These are phyloP conservation scores for Geotrichum citri-aurantii DNA, from an alignment of 1,139 yeast species.

Conservation along the genomic window DNA sequence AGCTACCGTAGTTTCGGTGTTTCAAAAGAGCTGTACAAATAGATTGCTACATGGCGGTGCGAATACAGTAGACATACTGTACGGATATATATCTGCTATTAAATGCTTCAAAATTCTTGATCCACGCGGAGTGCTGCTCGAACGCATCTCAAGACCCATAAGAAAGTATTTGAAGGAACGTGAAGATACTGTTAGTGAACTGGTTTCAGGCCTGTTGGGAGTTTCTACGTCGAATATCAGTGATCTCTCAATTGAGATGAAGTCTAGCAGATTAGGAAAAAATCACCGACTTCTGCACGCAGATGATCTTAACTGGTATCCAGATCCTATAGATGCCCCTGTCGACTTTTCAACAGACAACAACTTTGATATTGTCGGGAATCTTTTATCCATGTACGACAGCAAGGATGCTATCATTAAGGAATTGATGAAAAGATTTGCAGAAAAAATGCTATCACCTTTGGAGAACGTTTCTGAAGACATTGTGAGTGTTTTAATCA, in stretches of 20 bases:
- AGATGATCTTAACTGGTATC: slow-evolving; percentile 54
- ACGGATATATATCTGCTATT: slow-evolving; percentile 66
- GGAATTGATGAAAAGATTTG: slow-evolving; percentile 64
- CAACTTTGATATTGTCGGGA: slow-evolving; percentile 61
- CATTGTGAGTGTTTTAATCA: slow-evolving; percentile 19
- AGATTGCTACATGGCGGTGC: slow-evolving; percentile 74
- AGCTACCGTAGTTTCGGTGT: slow-evolving; percentile 48
- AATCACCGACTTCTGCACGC: slow-evolving; percentile 11
- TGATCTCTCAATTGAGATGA: slow-evolving; percentile 52
- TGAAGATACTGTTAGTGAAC: slow-evolving; percentile 61
- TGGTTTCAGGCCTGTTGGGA: slow-evolving; percentile 68
- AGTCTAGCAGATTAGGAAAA: slow-evolving; percentile 15
- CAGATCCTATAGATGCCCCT: slow-evolving; percentile 90
- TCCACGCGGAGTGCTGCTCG: slow-evolving; percentile 78
- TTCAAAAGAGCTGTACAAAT: slow-evolving; percentile 46
- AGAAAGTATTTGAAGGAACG: slow-evolving; percentile 61
- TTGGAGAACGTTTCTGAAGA: slow-evolving; percentile 43
- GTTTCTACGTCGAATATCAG: slow-evolving; percentile 44
- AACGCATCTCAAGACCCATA: slow-evolving; percentile 70
- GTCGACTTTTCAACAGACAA: slow-evolving; percentile 57
- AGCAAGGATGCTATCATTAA: slow-evolving; percentile 66
- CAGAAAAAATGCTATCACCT: slow-evolving; percentile 51
- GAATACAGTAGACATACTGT: slow-evolving; percentile 68
- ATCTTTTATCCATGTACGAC: slow-evolving; percentile 70
- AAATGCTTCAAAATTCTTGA: slow-evolving; percentile 71